Conservation (phyloP, 2,329 filamentous ascomycete genomes). For the Atkinsonella texensis region DNA sequence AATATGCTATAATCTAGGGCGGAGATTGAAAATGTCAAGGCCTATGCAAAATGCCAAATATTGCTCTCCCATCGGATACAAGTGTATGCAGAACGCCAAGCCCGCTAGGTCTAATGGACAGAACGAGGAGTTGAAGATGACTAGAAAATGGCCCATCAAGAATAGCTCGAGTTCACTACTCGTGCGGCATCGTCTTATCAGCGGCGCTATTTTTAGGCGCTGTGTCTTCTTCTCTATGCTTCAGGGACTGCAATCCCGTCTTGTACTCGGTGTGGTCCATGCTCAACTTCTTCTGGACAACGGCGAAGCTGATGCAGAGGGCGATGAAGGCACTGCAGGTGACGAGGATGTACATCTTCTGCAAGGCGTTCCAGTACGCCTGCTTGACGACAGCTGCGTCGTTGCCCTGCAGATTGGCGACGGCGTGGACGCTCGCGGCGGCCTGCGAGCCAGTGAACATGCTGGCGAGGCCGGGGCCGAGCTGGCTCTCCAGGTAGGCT, state of each 20-base stretch:
- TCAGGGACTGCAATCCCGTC: slow-evolving; percentile 39
- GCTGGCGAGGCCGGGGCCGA: slow-evolving; percentile 37
- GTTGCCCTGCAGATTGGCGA: slow-evolving; percentile 36
- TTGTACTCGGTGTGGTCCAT: slow-evolving; percentile 45
- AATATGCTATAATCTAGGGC: too few species aligned
- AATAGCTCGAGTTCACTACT: neutral
- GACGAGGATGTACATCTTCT: slow-evolving; percentile 47
- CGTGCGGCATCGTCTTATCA: slow-evolving; percentile 6
- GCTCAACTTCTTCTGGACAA: slow-evolving; percentile 38
- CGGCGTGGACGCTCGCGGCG: slow-evolving; percentile 45
- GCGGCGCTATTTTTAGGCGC: neutral
- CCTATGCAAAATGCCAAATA: too few species aligned
- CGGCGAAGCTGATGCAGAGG: slow-evolving; percentile 32
- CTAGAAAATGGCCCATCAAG: neutral
- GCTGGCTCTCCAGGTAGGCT: slow-evolving; percentile 30
- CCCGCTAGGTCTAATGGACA: neutral
- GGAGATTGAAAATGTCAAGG: too few species aligned
- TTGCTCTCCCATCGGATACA: too few species aligned
- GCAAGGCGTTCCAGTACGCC: slow-evolving; percentile 38
- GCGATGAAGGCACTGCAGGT: slow-evolving; percentile 35
- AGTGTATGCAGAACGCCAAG: neutral
- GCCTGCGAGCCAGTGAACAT: slow-evolving; percentile 47
- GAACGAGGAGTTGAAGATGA: neutral
- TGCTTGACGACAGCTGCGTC: slow-evolving; percentile 30
- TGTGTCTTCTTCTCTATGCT: slow-evolving; percentile 16